phyloP scores from a whole-genome alignment of 345 rosid genomes.

The Corymbia maculata region DNA sequence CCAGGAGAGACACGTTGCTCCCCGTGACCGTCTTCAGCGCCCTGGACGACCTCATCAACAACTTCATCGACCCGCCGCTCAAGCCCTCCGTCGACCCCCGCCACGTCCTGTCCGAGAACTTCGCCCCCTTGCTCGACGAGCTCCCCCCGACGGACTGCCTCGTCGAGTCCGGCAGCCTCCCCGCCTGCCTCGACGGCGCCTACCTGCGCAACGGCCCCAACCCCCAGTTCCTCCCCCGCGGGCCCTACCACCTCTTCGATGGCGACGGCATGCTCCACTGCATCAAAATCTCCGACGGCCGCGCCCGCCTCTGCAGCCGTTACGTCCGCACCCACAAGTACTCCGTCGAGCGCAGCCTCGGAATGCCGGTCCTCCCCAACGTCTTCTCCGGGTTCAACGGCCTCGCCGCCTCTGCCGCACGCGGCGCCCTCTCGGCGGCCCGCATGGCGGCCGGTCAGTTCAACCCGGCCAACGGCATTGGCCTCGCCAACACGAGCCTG shows the following conservation, averaged over 20 bases:
- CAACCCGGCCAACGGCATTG: conserved; percentile 42
- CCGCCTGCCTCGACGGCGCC: conserved; percentile 48
- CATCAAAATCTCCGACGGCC: conserved; percentile 29
- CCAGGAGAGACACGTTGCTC: conserved; percentile 3
- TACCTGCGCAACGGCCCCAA: conserved; percentile 68
- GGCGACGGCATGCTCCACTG: conserved; percentile 73
- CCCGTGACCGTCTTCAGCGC: conserved; percentile 19
- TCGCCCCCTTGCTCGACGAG: conserved; percentile 45
- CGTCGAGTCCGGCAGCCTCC: conserved; percentile 37
- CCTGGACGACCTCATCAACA: conserved; percentile 43
- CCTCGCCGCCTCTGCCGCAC: conserved; percentile 47
- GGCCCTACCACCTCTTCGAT: conserved; percentile 61
- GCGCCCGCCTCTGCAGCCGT: conserved; percentile 41
- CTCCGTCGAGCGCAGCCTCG: conserved; percentile 20
- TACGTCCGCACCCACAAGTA: conserved; percentile 49
- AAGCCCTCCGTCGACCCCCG: conserved; percentile 39
- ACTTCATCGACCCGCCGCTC: conserved; percentile 47
- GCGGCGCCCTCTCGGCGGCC: conserved; percentile 41
- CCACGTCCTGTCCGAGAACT: conserved; percentile 32
- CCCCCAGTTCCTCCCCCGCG: conserved; percentile 57
- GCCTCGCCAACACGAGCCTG: conserved; percentile 51
- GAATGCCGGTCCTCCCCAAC: conserved; percentile 38
- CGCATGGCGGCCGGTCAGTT: conserved; percentile 40
- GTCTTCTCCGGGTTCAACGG: conserved; percentile 50
- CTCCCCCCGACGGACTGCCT: conserved; percentile 53